phyloP scores from a whole-genome alignment of 2,329 filamentous ascomycete species.

The Paraphoma sp. region DNA sequence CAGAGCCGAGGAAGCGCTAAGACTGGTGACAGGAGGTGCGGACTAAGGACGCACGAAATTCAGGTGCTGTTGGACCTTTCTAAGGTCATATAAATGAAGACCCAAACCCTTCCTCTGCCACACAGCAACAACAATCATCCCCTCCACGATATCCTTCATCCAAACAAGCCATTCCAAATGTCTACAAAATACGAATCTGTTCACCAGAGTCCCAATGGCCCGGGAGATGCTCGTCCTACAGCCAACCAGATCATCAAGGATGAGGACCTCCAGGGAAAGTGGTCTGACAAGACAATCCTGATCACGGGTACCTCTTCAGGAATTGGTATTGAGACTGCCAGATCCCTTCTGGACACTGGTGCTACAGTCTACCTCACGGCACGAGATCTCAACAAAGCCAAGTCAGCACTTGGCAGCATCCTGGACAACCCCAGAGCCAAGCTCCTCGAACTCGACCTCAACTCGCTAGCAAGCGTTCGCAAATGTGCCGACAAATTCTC shows the following conservation, averaged over 20 bases:
- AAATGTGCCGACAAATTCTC: constrained; percentile 27
- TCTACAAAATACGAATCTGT: no score
- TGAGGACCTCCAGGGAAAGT: constrained; percentile 42
- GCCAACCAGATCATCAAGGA: constrained; percentile 50
- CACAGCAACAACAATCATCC: no score
- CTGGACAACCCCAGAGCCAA: constrained; percentile 34
- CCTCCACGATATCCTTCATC: no score
- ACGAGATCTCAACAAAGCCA: constrained; percentile 52
- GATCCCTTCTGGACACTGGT: constrained; percentile 55
- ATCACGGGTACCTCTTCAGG: constrained; percentile 34
- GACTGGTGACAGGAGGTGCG: no score
- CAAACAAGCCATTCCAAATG: no score
- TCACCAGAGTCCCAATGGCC: constrained; percentile 22
- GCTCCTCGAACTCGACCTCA: constrained; percentile 41
- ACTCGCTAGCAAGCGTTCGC: constrained; percentile 26
- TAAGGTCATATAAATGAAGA: no score
- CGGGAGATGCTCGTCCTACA: constrained; percentile 52
- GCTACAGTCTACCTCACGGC: constrained; percentile 52
- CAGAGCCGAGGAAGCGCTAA: no score
- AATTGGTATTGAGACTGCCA: constrained; percentile 31
- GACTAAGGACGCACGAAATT: no score
- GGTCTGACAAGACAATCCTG: constrained; percentile 27
- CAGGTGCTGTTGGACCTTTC: no score
- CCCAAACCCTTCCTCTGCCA: no score
- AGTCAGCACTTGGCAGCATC: constrained; percentile 13